Percentiles rank a stretch among this genome's conserved stretches.
These are phyloP conservation scores for Tricladium varicosporioides DNA, from an alignment of 2,329 filamentous ascomycete genomes.

Conservation along the genomic window DNA sequence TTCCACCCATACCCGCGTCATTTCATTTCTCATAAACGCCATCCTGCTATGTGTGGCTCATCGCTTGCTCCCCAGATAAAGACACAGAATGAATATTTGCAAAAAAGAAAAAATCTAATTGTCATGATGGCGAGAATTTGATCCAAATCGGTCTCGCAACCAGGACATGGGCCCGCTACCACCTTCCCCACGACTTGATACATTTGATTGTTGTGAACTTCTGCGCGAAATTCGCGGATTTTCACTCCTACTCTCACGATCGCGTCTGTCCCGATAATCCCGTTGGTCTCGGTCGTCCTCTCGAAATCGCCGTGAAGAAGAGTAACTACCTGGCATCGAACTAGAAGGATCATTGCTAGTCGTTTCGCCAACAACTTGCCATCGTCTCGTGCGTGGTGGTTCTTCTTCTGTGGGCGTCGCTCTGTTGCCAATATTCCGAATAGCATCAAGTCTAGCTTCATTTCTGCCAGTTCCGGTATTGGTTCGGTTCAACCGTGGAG, in stretches of 20 bases:
- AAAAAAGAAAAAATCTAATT: conserved; percentile 8
- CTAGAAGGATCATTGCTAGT: not conserved
- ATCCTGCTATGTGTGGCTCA: not conserved
- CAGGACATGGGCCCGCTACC: conserved; percentile 22
- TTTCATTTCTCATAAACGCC: not conserved
- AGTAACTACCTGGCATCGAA: conserved; percentile 21
- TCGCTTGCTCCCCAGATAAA: not conserved
- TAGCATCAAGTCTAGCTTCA: conserved; percentile 30
- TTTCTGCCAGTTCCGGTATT: conserved; percentile 22
- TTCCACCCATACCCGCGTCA: no score
- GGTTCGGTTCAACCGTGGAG: conserved; percentile 13
- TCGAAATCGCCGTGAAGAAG: conserved; percentile 9
- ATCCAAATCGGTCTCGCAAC: conserved; percentile 26
- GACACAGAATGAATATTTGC: not conserved
- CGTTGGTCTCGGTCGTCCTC: conserved; percentile 16
- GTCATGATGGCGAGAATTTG: not conserved
- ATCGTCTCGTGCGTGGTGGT: not conserved
- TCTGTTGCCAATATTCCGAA: conserved; percentile 22
- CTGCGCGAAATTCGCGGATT: conserved; percentile 21
- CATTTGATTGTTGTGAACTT: conserved; percentile 15
- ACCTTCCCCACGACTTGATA: conserved; percentile 11
- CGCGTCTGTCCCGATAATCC: conserved; percentile 16
- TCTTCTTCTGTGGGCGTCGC: conserved; percentile 18
- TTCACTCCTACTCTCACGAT: conserved; percentile 28
- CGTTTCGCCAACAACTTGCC: not conserved